Evolutionary conservation across 73 alveolate genomes (phyloP).

Genomic region (Symbiodinium natans): DNA sequence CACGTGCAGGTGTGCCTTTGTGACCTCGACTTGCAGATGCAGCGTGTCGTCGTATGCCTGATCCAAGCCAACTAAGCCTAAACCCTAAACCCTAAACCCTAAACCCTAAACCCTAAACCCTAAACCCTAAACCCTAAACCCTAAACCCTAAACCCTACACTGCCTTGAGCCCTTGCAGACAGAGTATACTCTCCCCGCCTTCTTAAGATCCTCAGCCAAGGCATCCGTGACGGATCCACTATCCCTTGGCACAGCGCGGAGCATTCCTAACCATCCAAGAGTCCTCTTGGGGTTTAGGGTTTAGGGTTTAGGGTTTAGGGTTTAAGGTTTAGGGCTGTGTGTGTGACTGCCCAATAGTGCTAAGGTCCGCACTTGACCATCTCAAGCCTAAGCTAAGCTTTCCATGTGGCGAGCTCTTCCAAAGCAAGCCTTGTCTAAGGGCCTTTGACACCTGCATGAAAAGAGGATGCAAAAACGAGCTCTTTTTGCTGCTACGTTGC

Average conservation of each 20-base stretch:
- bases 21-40: constrained; percentile 75
- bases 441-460: no score
- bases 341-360: not conserved
- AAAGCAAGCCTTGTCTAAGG: no score
- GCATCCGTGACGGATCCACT: constrained; percentile 37
- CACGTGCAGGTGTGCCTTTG: constrained; percentile 21
- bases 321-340: no score
- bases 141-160: no score
- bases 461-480: no score
- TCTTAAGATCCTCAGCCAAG: constrained; percentile 14
- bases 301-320: no score
- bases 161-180: no score
- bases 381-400: not conserved
- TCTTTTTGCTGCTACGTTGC: not conserved
- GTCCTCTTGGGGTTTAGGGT: no score
- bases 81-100: no score
- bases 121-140: no score
- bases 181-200: not conserved
- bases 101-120: no score
- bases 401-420: no score
- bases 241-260: constrained; percentile 11
- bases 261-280: not conserved
- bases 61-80: not conserved
- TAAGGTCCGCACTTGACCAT: not conserved
- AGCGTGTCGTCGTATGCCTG: constrained; percentile 67